Evolutionary conservation across 129 eudicot species (phyloP).

Genomic region (Erigeron canadensis): DNA sequence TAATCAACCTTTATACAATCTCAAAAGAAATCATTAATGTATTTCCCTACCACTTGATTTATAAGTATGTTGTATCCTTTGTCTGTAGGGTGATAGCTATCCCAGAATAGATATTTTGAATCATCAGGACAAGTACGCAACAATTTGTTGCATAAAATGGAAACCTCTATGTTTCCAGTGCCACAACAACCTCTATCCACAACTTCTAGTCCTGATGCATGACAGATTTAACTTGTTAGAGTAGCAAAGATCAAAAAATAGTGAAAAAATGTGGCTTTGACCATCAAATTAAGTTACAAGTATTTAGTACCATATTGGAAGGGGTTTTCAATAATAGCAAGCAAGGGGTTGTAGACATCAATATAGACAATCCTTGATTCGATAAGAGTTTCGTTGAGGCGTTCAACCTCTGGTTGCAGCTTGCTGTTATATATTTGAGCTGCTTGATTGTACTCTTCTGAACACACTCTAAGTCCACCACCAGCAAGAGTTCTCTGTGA

Average conservation of each 20-base stretch:
- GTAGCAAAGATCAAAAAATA: background rate
- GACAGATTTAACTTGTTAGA: background rate
- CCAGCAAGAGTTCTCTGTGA: slow-evolving; percentile 77
- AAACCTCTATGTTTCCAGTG: slow-evolving; percentile 59
- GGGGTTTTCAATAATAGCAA: slow-evolving; percentile 46
- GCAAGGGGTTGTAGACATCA: slow-evolving; percentile 45
- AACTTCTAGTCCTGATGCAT: slow-evolving; percentile 43
- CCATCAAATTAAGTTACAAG: background rate
- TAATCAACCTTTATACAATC: too few relatives aligned
- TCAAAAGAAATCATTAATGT: slow-evolving; percentile 25
- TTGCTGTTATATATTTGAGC: slow-evolving; percentile 53
- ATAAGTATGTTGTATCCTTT: slow-evolving; percentile 46
- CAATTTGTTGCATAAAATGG: slow-evolving; percentile 45
- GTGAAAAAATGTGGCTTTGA: background rate
- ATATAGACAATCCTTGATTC: slow-evolving; percentile 34
- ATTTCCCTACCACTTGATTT: slow-evolving; percentile 18
- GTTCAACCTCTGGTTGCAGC: slow-evolving; percentile 34
- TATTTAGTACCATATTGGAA: slow-evolving; percentile 40
- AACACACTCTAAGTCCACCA: slow-evolving; percentile 46
- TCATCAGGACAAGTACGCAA: slow-evolving; percentile 39
- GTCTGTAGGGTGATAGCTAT: slow-evolving; percentile 64
- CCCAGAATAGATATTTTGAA: slow-evolving; percentile 60
- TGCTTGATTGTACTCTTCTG: slow-evolving; percentile 49
- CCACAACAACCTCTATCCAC: slow-evolving; percentile 68
- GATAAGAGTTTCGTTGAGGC: slow-evolving; percentile 30